Base-by-base conservation (phyloP, 1,139 yeast genomes). In the Sugiyamaella sp. region DNA sequence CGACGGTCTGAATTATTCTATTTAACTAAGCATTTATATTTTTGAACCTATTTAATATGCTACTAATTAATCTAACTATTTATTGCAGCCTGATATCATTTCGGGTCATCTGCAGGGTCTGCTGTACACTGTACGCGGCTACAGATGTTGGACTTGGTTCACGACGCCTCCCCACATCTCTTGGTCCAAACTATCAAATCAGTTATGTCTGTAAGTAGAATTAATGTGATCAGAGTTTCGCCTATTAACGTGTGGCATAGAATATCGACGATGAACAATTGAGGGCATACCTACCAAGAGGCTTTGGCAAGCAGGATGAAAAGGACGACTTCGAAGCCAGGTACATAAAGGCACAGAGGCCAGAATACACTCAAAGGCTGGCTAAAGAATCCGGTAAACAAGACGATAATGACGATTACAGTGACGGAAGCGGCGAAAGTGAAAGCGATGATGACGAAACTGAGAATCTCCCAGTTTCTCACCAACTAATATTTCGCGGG, bases 401-500 rank as follows among this genome's bases (percentile, higher is more conserved):
- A 37, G 25, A 27, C 12, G n/a, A 46, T n/a, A 10, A 38, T 32
- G 42, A 40, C 35, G 35, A 29, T 44, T 43, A 33, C 33, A 45
- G 35, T 9, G 59, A 56, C 14, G 22, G 38, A 3, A 57, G 53
- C 21, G 38, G 46, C 35, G 56, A 47, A 24, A 58, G 55, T 38
- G 59, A 57, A 16, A 61, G 57, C 12, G 72, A 66, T 37, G 66
- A 62, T 39, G n/a, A n/a, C n/a, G 66, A 64, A 12, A 50, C 60
- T 4, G 66, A 59, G 1, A 60, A 60, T 10, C 43, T 70, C 17
- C 74, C 75, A 0, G 60, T 68, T 1, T 61, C 72, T 8, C 74
- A 72, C 46, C 71, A 71, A 42, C 49, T 71, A 5, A 27, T 60
- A 4, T 54, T 71, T 17, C 53, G 57, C 2, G 64, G 60, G 10